Percentiles rank a stretch among this genome's conserved stretches.
phyloP scores from a whole-genome alignment of 208 protist genomes.

The Leishmania arabica region DNA sequence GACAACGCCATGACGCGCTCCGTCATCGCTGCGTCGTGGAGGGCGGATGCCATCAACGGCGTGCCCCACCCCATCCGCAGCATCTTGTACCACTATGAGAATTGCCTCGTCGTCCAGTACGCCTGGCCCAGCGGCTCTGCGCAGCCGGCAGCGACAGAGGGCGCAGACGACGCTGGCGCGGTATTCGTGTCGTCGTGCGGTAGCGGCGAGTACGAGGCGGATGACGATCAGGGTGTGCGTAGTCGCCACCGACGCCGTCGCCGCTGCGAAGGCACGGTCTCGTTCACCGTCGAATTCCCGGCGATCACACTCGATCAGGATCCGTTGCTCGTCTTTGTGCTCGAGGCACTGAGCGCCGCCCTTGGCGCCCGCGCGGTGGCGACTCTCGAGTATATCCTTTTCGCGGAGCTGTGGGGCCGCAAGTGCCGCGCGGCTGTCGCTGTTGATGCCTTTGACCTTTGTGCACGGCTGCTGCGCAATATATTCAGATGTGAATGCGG shows the following conservation, averaged over 20 bases:
- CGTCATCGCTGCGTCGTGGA: constrained; percentile 7
- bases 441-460: constrained; percentile 6
- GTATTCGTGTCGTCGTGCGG: background rate
- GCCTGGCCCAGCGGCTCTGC: constrained; percentile 24
- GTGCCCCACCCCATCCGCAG: constrained; percentile 18
- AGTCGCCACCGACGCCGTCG: constrained; percentile 21
- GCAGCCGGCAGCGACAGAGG: background rate
- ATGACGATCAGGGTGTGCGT: background rate
- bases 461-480: background rate
- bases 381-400: constrained; percentile 53
- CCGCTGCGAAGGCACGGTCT: constrained; percentile 36
- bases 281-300: constrained; percentile 39
- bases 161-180: background rate
- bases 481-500: background rate
- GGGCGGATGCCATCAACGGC: constrained; percentile 2
- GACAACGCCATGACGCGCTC: background rate
- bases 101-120: constrained; percentile 27
- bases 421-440: background rate
- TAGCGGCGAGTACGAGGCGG: background rate
- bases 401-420: constrained; percentile 35
- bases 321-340: constrained; percentile 45
- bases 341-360: constrained; percentile 58
- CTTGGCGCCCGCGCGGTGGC: constrained; percentile 40
- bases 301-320: constrained; percentile 38
- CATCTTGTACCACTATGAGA: constrained; percentile 23